Evolutionary conservation across 2,329 filamentous ascomycete species (phyloP).

Genomic region (Massarina eburnea): DNA sequence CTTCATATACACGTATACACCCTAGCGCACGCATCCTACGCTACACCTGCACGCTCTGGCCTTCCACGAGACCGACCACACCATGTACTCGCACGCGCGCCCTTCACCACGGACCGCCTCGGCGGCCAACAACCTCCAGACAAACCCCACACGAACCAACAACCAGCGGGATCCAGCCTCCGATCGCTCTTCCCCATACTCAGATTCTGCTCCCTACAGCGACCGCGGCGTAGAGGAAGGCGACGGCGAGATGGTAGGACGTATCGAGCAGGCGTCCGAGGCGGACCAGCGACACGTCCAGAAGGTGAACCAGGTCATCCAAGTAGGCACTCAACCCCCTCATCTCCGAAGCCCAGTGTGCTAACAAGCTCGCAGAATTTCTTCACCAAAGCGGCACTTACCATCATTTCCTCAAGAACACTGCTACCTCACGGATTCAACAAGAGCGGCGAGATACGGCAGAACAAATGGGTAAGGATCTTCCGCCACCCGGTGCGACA

Average conservation of each 20-base stretch:
- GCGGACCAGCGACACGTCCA: constrained; percentile 38
- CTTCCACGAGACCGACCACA: constrained; percentile 33
- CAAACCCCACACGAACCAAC: constrained; percentile 70
- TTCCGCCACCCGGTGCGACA: neutral
- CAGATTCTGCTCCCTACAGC: constrained; percentile 53
- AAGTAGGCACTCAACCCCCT: constrained; percentile 58
- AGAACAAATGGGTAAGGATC: constrained; percentile 83
- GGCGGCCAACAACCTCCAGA: constrained; percentile 70
- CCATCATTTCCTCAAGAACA: constrained; percentile 80
- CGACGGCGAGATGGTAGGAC: constrained; percentile 47
- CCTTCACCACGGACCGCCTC: constrained; percentile 72
- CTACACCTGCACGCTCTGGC: constrained; percentile 10
- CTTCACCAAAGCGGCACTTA: constrained; percentile 81
- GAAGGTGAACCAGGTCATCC: constrained; percentile 91
- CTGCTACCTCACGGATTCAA: constrained; percentile 62
- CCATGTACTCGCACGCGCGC: constrained; percentile 90
- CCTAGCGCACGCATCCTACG: constrained; percentile 9
- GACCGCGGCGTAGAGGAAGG: constrained; percentile 55
- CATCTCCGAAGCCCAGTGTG: constrained; percentile 5
- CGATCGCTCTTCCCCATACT: constrained; percentile 56
- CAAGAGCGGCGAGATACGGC: constrained; percentile 63
- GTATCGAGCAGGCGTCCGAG: constrained; percentile 31
- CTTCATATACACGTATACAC: constrained; percentile 2
- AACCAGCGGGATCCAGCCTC: constrained; percentile 69
- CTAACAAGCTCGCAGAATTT: constrained; percentile 68